Evolutionary conservation across 1,284 basidiomycete species (phyloP).

Genomic region (Fistulinella cinereoalba): DNA sequence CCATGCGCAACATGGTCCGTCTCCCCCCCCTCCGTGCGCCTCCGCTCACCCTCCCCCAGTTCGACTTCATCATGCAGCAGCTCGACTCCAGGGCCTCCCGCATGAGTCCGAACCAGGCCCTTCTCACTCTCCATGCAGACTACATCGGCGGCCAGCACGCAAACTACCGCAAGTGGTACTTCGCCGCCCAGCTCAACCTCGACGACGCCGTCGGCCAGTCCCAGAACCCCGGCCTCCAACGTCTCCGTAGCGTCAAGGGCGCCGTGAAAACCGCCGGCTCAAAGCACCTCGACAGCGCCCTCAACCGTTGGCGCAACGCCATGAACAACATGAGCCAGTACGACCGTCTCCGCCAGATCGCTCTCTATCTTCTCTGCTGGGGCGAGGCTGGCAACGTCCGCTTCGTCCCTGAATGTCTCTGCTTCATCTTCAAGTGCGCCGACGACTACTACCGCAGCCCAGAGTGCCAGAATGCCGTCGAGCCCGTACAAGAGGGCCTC

Average conservation of each 20-base stretch:
- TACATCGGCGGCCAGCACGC: constrained; percentile 98
- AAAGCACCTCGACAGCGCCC: constrained; percentile 91
- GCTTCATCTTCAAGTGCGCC: constrained; percentile 99
- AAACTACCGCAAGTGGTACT: constrained; percentile 99
- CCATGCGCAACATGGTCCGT: constrained; percentile 85
- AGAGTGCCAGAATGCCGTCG: constrained; percentile 94
- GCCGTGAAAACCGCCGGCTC: constrained; percentile 55
- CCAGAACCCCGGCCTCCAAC: constrained; percentile 90
- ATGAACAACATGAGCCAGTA: constrained; percentile 99
- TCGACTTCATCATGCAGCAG: constrained; percentile 97
- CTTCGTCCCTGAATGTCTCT: constrained; percentile 95
- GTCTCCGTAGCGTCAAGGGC: constrained; percentile 81
- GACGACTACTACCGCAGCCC: constrained; percentile 99
- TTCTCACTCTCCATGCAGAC: constrained; percentile 94
- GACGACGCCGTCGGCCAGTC: constrained; percentile 97
- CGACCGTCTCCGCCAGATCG: constrained; percentile 94
- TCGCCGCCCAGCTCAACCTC: constrained; percentile 97
- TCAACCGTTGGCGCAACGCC: constrained; percentile 93
- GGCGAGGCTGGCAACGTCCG: constrained; percentile 97
- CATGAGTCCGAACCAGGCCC: constrained; percentile 97
- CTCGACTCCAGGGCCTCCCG: constrained; percentile 96
- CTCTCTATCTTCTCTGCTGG: constrained; percentile 96
- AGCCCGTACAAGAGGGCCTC: constrained; percentile 93
- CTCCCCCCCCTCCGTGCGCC: background rate
- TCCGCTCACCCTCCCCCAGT: constrained; percentile 45